Percentiles rank a stretch among this genome's conserved stretches.
Conservation (phyloP, 352 stramenopile genomes). For the Phytophthora foliorum region DNA sequence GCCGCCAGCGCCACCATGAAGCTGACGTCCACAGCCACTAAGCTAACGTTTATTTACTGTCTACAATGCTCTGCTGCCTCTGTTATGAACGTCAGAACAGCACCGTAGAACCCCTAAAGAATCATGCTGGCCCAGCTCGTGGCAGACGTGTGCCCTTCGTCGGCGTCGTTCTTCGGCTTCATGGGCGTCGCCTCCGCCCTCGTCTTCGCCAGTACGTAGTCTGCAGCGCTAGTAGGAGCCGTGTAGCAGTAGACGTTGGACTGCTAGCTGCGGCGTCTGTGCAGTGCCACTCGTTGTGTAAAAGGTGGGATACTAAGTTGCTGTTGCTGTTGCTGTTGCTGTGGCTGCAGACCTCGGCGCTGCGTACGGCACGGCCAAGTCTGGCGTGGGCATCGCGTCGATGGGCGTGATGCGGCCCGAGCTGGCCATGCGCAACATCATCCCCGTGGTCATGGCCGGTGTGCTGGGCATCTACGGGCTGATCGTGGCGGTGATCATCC, state of each 20-base stretch:
- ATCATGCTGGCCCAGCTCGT: slow-evolving; percentile 57
- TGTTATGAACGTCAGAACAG: slow-evolving; percentile 12
- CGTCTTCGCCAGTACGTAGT: slow-evolving; percentile 66
- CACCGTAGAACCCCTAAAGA: slow-evolving; percentile 22
- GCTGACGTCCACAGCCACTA: slow-evolving; percentile 12
- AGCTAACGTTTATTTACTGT: background rate
- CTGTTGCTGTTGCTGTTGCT: slow-evolving; percentile 9
- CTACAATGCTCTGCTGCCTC: slow-evolving; percentile 1
- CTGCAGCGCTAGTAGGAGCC: background rate
- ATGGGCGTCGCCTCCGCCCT: slow-evolving; percentile 97
- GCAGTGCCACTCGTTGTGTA: background rate
- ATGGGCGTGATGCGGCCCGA: slow-evolving; percentile 97
- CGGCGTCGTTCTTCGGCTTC: slow-evolving; percentile 99
- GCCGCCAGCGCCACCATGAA: background rate
- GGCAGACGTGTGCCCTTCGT: slow-evolving; percentile 97
- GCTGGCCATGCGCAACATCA: slow-evolving; percentile 99
- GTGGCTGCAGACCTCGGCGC: slow-evolving; percentile 92
- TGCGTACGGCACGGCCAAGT: slow-evolving; percentile 98
- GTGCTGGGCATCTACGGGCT: slow-evolving; percentile 97
- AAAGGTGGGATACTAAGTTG: background rate
- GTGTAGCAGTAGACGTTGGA: background rate
- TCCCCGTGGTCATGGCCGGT: slow-evolving; percentile 99
- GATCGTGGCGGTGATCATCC: slow-evolving; percentile 96
- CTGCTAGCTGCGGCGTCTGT: background rate
- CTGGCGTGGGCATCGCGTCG: slow-evolving; percentile 96